Evolutionary conservation across 2,329 filamentous ascomycete species (phyloP), one percentile per base, ranked within the genome.

Genomic region (Herpotrichia juniperi): DNA sequence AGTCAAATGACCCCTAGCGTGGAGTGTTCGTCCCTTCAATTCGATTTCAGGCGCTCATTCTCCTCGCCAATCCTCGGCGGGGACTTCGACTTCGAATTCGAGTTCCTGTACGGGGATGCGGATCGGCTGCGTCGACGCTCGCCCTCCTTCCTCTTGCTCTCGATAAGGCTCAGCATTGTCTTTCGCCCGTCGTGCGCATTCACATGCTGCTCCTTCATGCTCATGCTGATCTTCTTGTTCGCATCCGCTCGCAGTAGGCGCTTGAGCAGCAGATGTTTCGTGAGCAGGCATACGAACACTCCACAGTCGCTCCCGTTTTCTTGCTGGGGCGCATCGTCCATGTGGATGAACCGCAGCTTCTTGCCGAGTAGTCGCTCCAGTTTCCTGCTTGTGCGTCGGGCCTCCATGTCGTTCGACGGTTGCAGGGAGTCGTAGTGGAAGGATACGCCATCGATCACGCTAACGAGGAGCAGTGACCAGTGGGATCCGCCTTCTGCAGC

Each of bases 371-470:
- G 77, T 26, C 79, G 77, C 22, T 83, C 81, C 37, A 99, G 80
- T 64, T 91, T 90, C 42, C 83, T 76, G 0, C 88, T 85, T 6
- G 89, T 88, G 1, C 83, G 77, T 45, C 83, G 81, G 0, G 91
- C 94, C 59, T 96, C 90, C 35, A 81, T 77, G 54, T 85, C 83
- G 74, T 99, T 97, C 32, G 85, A 83, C 1, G 87, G 86, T 2
- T 84, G 83, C 22, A 97, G 81, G 1, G 89, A 93, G 76, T 99
- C 94, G 77, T 99, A 99, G 79, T 99, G 94, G 74, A 99, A 99
- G 0, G 93, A 91, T 2, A 96, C 87, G 8, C 91, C 87, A 69
- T 99, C 94, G 44, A 96, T 86, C 34, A 92, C 83, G 11, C 88
- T 92, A 26, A 99, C 93, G 2, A 99, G 84, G 1, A 99, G 85